These are phyloP conservation scores for Parathielavia hyrcaniae DNA, from an alignment of 495 filamentous ascomycete species.

Conservation along the genomic window DNA sequence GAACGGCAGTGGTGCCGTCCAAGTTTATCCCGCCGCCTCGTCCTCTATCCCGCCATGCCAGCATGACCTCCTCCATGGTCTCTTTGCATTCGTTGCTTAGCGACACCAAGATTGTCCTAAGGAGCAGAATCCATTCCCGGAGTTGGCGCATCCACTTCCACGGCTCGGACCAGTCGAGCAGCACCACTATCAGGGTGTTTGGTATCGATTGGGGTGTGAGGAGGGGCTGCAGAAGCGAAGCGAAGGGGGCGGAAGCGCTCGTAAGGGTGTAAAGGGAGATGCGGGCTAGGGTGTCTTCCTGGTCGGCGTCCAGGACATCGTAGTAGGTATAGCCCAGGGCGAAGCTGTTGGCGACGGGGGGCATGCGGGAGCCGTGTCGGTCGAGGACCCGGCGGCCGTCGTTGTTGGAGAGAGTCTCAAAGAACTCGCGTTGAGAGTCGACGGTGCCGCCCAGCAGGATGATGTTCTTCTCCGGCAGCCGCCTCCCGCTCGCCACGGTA, in stretches of 20 bases:
- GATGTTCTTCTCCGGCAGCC: slow-evolving; percentile 86
- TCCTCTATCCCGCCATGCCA: slow-evolving; percentile 52
- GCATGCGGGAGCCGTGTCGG: slow-evolving; percentile 56
- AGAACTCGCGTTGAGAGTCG: slow-evolving; percentile 82
- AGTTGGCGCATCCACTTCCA: slow-evolving; percentile 89
- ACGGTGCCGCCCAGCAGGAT: slow-evolving; percentile 83
- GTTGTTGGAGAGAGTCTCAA: slow-evolving; percentile 69
- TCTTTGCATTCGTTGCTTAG: slow-evolving; percentile 72
- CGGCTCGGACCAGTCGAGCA: slow-evolving; percentile 88
- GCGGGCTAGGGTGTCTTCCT: slow-evolving; percentile 90
- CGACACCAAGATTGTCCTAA: slow-evolving; percentile 66
- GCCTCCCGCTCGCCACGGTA: slow-evolving; percentile 80
- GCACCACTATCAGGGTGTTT: slow-evolving; percentile 78
- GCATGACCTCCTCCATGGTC: slow-evolving; percentile 79
- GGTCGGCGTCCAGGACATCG: slow-evolving; percentile 89
- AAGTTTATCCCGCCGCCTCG: slow-evolving; percentile 48
- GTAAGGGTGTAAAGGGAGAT: slow-evolving; percentile 86
- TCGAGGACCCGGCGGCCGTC: slow-evolving; percentile 51
- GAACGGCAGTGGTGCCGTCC: slow-evolving; percentile 40
- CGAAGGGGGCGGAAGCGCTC: slow-evolving; percentile 73
- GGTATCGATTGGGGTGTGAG: slow-evolving; percentile 80
- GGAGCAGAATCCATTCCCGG: slow-evolving; percentile 76
- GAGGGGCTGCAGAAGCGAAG: slow-evolving; percentile 75
- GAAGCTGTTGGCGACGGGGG: slow-evolving; percentile 86
- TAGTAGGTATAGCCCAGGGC: slow-evolving; percentile 93